These are phyloP conservation scores for Fraxinus floribunda DNA, from an alignment of 305 asterid species.

Conservation along the genomic window DNA sequence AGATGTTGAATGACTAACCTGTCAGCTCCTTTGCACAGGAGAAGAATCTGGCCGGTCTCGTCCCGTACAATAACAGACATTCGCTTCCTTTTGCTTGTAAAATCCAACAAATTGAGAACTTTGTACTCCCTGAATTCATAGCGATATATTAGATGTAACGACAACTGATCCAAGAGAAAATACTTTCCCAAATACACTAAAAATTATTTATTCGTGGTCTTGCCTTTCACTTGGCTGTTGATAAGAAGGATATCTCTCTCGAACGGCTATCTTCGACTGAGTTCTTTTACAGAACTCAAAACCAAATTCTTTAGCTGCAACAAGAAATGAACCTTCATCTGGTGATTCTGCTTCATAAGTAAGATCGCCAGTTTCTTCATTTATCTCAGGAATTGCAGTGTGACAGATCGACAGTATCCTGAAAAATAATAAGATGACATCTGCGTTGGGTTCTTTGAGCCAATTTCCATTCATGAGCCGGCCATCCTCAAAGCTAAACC, in stretches of 20 bases:
- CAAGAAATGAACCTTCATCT: constrained; percentile 80
- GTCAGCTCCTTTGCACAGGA: constrained; percentile 90
- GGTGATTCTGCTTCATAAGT: constrained; percentile 93
- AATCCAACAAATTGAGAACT: constrained; percentile 75
- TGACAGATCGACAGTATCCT: constrained; percentile 80
- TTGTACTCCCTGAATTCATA: constrained; percentile 64
- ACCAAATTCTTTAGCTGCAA: constrained; percentile 94
- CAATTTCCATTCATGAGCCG: constrained; percentile 77
- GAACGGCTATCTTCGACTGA: constrained; percentile 66
- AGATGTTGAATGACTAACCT: constrained; percentile 41
- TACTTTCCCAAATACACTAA: background rate
- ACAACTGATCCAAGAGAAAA: constrained; percentile 12
- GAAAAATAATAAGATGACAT: constrained; percentile 53
- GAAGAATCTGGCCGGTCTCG: constrained; percentile 64
- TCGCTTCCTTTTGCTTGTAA: constrained; percentile 88
- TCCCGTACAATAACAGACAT: constrained; percentile 79
- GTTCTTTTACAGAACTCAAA: constrained; percentile 82
- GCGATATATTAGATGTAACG: constrained; percentile 21
- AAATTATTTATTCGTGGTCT: constrained; percentile 19
- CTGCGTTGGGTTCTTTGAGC: constrained; percentile 59
- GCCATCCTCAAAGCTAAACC: constrained; percentile 76
- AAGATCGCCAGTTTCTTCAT: constrained; percentile 52
- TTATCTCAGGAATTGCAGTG: constrained; percentile 80
- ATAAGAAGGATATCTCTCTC: constrained; percentile 60
- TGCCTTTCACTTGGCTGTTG: constrained; percentile 73